Base-by-base conservation (phyloP, 495 filamentous ascomycete genomes). In the Lophiotrema nucula region DNA sequence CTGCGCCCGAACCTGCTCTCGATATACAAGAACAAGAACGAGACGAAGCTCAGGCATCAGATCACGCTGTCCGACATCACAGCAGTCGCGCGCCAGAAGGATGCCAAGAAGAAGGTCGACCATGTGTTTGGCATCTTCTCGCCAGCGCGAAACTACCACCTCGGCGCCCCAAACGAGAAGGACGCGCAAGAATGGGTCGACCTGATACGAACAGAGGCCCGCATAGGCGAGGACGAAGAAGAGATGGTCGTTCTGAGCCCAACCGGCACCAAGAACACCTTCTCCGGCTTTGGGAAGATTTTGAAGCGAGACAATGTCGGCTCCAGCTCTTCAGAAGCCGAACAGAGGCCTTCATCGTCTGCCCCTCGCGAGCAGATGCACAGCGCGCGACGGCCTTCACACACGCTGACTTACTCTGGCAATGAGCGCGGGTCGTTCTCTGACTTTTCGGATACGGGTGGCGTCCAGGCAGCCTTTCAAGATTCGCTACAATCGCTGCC, bases 121-220 rank as follows among this genome's bases (percentile, higher is more conserved):
- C 81, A 95, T 64, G 82, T 96, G 37, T 96, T 97, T 69, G 93
- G 88, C 2, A 76, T 97, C n/a, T 98, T 96, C 69, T 91, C 92
- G 10, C 88, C 91, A 0, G 85, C 90, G 4, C 87, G 87, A 53
- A 97, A 96, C 72, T 95, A 88, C 72, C 90, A 96, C 54, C 87
- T 98, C 45, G 86, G 92, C 66, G 91, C 86, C 2, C 66, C 74
- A 24, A 85, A 77, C 2, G 79, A 83, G 35, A 79, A 84, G 54
- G 92, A 97, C 60, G 88, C 89, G 15, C 81, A 88, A 44, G 86
- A 88, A 61, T 98, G 93, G 93, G 87, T 96, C 12, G 79, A 87
- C 21, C 77, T 88, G 38, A 92, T 98, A 49, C 81, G 89, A 48
- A 74, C 77, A 50, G 85, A 92, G 56, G 89, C 88, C 6, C 84